A percentile compares a stretch with the other conserved stretches of the same genome.
These are phyloP conservation scores for Candida khao-thaluensis DNA, from an alignment of 805 yeast species.

Conservation along the genomic window DNA sequence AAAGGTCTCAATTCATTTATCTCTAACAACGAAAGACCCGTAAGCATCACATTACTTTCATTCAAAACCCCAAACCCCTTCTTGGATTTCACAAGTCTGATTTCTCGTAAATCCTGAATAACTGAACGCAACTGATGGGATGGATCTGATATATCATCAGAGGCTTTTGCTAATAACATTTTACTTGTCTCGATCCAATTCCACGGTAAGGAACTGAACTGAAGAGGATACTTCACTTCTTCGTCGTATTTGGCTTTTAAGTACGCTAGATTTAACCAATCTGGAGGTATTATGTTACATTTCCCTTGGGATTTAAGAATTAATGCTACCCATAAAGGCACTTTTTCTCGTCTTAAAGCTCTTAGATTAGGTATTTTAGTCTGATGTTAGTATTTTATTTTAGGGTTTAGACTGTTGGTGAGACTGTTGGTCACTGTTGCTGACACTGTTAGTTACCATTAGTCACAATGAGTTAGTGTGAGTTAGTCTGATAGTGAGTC, in stretches of 20 bases:
- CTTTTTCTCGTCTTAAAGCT: constrained; percentile 65
- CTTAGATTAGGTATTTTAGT: constrained; percentile 55
- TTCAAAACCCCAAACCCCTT: constrained; percentile 77
- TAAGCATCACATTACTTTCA: constrained; percentile 78
- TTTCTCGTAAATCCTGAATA: constrained; percentile 81
- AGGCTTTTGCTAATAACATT: constrained; percentile 62
- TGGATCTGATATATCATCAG: constrained; percentile 77
- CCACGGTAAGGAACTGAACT: constrained; percentile 76
- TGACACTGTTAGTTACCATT: too few relatives aligned
- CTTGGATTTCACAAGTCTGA: constrained; percentile 75
- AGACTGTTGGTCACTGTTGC: too few relatives aligned
- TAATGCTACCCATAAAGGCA: constrained; percentile 88
- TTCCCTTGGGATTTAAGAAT: constrained; percentile 79
- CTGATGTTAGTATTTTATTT: constrained; percentile 24
- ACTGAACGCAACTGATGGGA: constrained; percentile 66
- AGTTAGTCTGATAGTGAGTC: too few relatives aligned
- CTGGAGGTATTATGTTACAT: constrained; percentile 82
- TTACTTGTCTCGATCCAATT: constrained; percentile 85
- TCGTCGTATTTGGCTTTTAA: constrained; percentile 61
- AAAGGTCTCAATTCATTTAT: constrained; percentile 87
- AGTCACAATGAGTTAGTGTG: too few relatives aligned
- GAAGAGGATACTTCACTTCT: constrained; percentile 56
- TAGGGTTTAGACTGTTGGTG: too few relatives aligned
- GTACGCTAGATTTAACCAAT: constrained; percentile 65
- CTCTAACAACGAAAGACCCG: constrained; percentile 79